Conservation (phyloP, 1,284 basidiomycete species). For the Afroboletus lepidellus region DNA sequence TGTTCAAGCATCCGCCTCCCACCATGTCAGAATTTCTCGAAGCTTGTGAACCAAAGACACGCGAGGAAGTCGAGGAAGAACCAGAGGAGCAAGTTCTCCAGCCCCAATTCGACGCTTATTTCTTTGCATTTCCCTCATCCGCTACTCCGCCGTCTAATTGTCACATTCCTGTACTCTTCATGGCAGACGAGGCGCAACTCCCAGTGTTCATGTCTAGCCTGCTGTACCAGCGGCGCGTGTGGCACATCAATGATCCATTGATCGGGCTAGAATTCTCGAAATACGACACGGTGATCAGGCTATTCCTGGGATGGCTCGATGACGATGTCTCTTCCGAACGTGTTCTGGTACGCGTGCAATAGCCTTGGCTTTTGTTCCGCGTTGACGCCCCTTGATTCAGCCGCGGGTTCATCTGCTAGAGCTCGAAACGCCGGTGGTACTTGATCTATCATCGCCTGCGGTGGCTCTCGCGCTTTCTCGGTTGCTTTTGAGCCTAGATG, state of each 20-base stretch:
- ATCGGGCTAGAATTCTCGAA: slow-evolving; percentile 11
- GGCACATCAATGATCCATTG: slow-evolving; percentile 3
- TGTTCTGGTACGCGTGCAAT: slow-evolving; percentile 1
- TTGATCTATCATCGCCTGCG: slow-evolving; percentile 8
- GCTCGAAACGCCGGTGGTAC: not conserved
- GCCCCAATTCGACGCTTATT: slow-evolving; percentile 5
- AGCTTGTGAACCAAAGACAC: not conserved
- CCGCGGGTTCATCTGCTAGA: slow-evolving; percentile 8
- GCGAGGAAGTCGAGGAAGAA: slow-evolving; percentile 2
- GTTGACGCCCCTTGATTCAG: not conserved
- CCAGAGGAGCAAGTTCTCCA: not conserved
- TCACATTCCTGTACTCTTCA: slow-evolving; percentile 3
- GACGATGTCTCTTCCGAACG: not conserved
- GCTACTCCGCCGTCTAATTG: not conserved
- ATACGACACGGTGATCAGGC: slow-evolving; percentile 4
- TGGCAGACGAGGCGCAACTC: slow-evolving; percentile 4
- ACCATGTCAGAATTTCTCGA: slow-evolving; percentile 8
- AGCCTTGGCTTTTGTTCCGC: not conserved
- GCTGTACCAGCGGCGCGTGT: slow-evolving; percentile 11
- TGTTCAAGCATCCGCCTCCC: not conserved
- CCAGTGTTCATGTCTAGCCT: slow-evolving; percentile 8
- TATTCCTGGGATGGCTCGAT: slow-evolving; percentile 5
- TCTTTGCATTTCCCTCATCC: not conserved
- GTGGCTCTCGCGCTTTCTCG: slow-evolving; percentile 2
- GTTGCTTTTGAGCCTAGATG: not conserved